phyloP scores from a whole-genome alignment of 129 eudicot species.

The Solidago caesia region DNA sequence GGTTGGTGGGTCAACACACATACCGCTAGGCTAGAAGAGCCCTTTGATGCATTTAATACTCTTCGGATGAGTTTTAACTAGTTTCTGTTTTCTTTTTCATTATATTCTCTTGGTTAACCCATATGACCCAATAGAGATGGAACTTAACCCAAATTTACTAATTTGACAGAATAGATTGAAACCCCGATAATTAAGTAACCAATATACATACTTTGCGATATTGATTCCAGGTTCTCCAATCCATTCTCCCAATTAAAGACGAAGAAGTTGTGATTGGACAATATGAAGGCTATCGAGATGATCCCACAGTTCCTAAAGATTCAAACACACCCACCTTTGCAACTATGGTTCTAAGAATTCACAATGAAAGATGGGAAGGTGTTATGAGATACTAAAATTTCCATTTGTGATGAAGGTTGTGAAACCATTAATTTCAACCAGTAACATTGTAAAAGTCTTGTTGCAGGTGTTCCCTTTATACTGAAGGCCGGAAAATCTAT shows the following conservation, averaged over 20 bases:
- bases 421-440: not conserved
- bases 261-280: constrained; percentile 96
- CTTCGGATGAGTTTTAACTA: not conserved
- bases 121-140: not conserved
- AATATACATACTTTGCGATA: not conserved
- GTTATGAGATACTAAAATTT: not conserved
- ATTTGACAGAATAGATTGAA: no score
- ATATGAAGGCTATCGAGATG: constrained; percentile 84
- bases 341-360: constrained; percentile 69
- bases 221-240: constrained; percentile 71
- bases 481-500: constrained; percentile 88
- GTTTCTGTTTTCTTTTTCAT: no score
- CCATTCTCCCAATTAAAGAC: constrained; percentile 63
- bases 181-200: not conserved
- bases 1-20: no score
- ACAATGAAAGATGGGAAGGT: constrained; percentile 99
- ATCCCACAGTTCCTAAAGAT: constrained; percentile 85
- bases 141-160: not conserved
- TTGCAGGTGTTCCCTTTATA: constrained; percentile 90
- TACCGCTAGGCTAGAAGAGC: not conserved
- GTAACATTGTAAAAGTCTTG: constrained; percentile 11
- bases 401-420: not conserved
- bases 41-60: not conserved
- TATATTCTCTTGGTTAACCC: not conserved
- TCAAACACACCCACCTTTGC: constrained; percentile 98